Evolutionary conservation across 768 basidiomycete species (phyloP), one percentile per base, ranked within the genome.

Genomic region (Tulasnella calospora): DNA sequence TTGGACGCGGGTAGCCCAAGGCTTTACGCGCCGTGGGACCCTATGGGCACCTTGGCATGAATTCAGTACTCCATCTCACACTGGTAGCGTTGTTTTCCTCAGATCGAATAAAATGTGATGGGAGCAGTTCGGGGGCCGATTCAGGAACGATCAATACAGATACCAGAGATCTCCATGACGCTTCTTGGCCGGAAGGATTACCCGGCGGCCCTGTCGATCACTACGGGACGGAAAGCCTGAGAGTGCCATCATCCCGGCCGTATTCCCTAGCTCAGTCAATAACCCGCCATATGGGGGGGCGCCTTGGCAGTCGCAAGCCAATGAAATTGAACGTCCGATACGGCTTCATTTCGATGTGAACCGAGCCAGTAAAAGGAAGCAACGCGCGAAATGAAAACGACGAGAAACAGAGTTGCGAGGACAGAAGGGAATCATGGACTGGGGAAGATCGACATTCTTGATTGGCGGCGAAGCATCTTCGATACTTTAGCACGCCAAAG

Each of bases 11-110:
- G 88, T 3, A 86, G 94, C 44, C 85, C 86, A 80, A 84, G 88
- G 30, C 90, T 93, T 35, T 86, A 98, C n/a, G 91, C 94, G 2
- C 88, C 92, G 41, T 99, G 95, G 95, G 96, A 98, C 84, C 94
- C 94, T 4, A 92, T 95, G 93, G 94, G 83, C 27, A 78, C 82
- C 15, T 78, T 83, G 33, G 82, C 82, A 9, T 81, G 36, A 36
- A 40, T 38, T 12, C 19, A 7, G 71, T 67, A 67, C 0, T 67
- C 30, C 13, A 17, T 35, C 33, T 15, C 61, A 67, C 8, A n/a
- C 3, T 67, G 30, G 33, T 27, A 67, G 30, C 61, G 30, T 10
- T 13, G 61, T 67, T 1, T 35, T 67, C 27, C 27, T 27, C 23
- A 13, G n/a, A 10, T 61, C 10, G 61, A 67, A 67, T 67, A 67